Base-by-base conservation (phyloP, 192 early-diverging fungal genomes). In the Paraglomus brasilianum region DNA sequence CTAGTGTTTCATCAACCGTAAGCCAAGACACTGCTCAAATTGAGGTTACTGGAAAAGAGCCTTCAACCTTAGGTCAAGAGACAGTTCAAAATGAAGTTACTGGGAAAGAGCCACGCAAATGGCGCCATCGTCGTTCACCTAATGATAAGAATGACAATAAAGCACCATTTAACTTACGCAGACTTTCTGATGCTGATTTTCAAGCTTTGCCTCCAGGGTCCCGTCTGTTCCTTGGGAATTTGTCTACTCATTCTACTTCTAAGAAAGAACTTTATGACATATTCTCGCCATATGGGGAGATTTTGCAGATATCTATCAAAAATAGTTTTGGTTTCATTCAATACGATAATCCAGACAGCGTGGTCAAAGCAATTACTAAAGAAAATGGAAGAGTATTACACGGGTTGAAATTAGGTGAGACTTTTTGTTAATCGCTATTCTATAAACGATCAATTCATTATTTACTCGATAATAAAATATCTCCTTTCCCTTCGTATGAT, bases 291-390 rank as follows among this genome's bases (percentile, higher is more conserved):
- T 53, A 58, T 42, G 67, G 67, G 4, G 67, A 69, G 58, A 58
- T 69, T 58, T 69, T 69, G 21, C 55, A 69, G 56, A 69, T 69
- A 38, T 69, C 67, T 21, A 69, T 69, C 24, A 69, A 69, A 58
- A 69, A 69, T 69, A 69, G 67, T 48, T 69, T 69, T 69, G 67
- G 67, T 5, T 69, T 69, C 39, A 45, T 69, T 30, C 67, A 69
- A 69, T 69, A 69, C 58, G 55, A 69, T 58, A 69, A 69, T 19
- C 55, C 56, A 24, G 67, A 57, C 45, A 69, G 67, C 48, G 55
- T 69, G 8, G 44, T 19, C 45, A 56, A 47, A 39, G 67, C 67
- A 10, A 69, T 69, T 40, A 56, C 56, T 15, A 45, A 43, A 15
- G 67, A 69, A 69, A 69, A 69, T 46, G 67, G 67, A 56, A 56